Base-by-base conservation (phyloP, 331 rosid genomes). In the Stylosanthes scabra region DNA sequence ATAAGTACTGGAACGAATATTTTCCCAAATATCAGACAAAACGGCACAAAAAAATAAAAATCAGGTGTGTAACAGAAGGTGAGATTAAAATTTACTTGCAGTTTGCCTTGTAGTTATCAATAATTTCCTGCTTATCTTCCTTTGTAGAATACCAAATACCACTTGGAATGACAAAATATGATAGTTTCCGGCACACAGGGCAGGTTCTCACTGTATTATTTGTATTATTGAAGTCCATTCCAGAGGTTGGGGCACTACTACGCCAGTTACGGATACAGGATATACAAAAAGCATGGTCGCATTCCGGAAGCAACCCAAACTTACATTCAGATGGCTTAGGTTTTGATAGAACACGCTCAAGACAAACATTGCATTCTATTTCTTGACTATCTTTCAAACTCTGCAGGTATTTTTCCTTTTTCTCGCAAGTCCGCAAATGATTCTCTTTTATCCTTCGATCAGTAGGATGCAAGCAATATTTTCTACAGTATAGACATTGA, bases 201-300 rank as follows among this genome's bases (percentile, higher is more conserved):
- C 99, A 95, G 66, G 96, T 82, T 81, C 97, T 87, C 82, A 91
- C 84, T 4, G 93, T 85, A 82, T 70, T 83, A 64, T 56, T 13
- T 60, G 37, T 71, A 60, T 39, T 81, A 62, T 77, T 82, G 59
- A 86, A 66, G 65, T 92, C 93, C 74, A 86, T 66, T 74, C 87
- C 93, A 65, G 98, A 83, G 71, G 88, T 66, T 28, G 93, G 82
- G 76, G 96, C 86, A 73, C 93, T 95, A 75, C 78, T 86, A 11
- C 98, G 97, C 99, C 99, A 92, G 83, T 95, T 92, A 78, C 98
- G 86, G 59, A 95, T 95, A 71, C 99, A 95, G 50, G 99, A 92
- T 70, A 95, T 79, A 66, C 99, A 95, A 81, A 95, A 95, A 34
- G 99, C 93, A 72, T 95, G 99, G 74, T 95, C 93, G 54, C 98